A percentile compares a stretch with the other conserved stretches of the same genome.
Conservation (phyloP, 2,329 filamentous ascomycete species). For the Talaromyces piceae region DNA sequence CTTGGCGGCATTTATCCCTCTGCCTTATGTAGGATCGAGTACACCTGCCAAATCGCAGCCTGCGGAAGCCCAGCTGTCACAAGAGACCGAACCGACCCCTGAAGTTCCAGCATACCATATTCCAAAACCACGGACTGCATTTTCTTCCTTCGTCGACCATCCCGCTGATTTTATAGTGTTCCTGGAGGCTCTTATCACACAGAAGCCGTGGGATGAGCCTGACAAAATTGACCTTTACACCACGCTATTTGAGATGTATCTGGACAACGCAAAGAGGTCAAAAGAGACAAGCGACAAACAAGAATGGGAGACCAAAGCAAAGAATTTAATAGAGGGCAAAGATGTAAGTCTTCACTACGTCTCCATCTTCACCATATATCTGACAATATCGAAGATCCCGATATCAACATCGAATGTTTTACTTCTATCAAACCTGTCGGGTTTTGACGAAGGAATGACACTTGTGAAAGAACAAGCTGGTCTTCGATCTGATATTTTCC, state of each 20-base stretch:
- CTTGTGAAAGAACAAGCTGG: conserved; percentile 91
- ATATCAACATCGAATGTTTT: conserved; percentile 95
- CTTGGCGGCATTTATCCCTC: conserved; percentile 70
- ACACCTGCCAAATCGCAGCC: conserved; percentile 34
- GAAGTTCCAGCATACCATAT: conserved; percentile 59
- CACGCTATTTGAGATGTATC: conserved; percentile 95
- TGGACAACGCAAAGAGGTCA: conserved; percentile 75
- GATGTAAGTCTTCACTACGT: conserved; percentile 43
- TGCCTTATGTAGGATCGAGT: conserved; percentile 73
- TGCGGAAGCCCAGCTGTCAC: conserved; percentile 20
- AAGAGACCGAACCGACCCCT: conserved; percentile 24
- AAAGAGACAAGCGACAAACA: conserved; percentile 59
- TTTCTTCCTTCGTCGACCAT: conserved; percentile 94
- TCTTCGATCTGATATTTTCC: conserved; percentile 88
- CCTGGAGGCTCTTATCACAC: conserved; percentile 75
- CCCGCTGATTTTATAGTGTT: conserved; percentile 87
- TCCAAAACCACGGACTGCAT: conserved; percentile 79
- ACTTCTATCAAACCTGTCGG: conserved; percentile 80
- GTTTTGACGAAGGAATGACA: conserved; percentile 83
- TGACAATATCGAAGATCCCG: conserved; percentile 43
- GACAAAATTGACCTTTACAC: conserved; percentile 86
- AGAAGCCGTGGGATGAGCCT: conserved; percentile 60
- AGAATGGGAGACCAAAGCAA: conserved; percentile 86
- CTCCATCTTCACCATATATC: not conserved
- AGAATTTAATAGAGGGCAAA: conserved; percentile 73